phyloP scores from a whole-genome alignment of 1,139 yeast genomes.

The Nakaseomyces kungkrabaensis region DNA sequence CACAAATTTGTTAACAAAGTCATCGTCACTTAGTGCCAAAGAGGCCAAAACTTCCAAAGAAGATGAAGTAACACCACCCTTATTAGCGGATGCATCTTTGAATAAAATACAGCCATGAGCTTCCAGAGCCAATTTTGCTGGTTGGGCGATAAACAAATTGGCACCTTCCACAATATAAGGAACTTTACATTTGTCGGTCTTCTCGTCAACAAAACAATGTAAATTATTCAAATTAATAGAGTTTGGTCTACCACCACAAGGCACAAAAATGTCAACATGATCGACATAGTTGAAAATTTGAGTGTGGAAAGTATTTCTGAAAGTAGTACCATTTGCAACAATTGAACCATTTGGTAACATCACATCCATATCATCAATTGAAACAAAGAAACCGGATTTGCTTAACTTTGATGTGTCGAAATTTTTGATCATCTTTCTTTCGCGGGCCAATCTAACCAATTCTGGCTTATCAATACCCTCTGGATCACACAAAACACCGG shows the following conservation, averaged over 20 bases:
- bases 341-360: slow-evolving; percentile 63
- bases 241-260: slow-evolving; percentile 98
- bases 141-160: slow-evolving; percentile 86
- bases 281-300: slow-evolving; percentile 58
- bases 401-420: slow-evolving; percentile 63
- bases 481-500: slow-evolving; percentile 91
- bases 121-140: slow-evolving; percentile 81
- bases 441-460: slow-evolving; percentile 66
- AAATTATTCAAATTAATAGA: slow-evolving; percentile 88
- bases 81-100: slow-evolving; percentile 95
- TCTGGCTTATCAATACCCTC: slow-evolving; percentile 76
- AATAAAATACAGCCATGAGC: slow-evolving; percentile 77
- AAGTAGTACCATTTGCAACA: slow-evolving; percentile 79
- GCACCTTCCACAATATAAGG: slow-evolving; percentile 98
- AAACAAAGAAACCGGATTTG: slow-evolving; percentile 65
- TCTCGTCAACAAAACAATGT: slow-evolving; percentile 55
- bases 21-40: slow-evolving; percentile 78
- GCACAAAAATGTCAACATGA: slow-evolving; percentile 76
- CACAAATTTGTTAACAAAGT: slow-evolving; percentile 51
- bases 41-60: slow-evolving; percentile 94
- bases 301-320: slow-evolving; percentile 86
- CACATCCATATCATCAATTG: slow-evolving; percentile 78
- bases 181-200: slow-evolving; percentile 66
- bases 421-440: slow-evolving; percentile 64
- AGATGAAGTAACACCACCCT: slow-evolving; percentile 98